Evolutionary conservation across 108 stramenopile species (phyloP), one percentile per base, ranked within the genome.

Genomic region (Phaeodactylum tricornutum): DNA sequence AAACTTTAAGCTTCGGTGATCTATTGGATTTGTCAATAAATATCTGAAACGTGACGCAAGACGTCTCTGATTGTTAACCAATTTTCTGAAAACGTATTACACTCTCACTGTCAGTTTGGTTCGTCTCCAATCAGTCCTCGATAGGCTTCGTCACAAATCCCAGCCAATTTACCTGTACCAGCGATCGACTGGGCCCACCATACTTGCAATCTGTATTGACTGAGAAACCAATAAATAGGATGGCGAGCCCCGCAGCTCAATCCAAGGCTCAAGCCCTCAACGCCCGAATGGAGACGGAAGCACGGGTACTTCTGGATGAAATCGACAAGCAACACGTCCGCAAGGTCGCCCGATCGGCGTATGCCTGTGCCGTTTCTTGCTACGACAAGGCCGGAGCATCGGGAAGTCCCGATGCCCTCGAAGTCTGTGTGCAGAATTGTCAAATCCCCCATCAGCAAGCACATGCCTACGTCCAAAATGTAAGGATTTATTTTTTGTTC

Each of bases 381-480:
- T 77, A 62, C 61, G 66, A 71, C 66, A 84, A 82, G 62, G 83
- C 83, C 15, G 87, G 87, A 1, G 67, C 74, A 16, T 64, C 51
- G 20, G 87, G 81, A 23, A 54, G 76, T 0, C 50, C 76, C 12
- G 81, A 90, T 34, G 61, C 59, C 30, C 61, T 90, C 38, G 72
- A 85, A 47, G 45, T 65, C 21, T 91, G 89, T 52, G 63, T 67
- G 17, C 70, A 73, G 21, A 69, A 71, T 31, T 91, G 89, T 43
- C 81, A 91, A 54, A 47, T 69, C 2, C 79, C 81, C 7, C 76
- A 84, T 51, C 84, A 91, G 52, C 74, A 64, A 45, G 75, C 82
- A 0, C 64, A 53, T 24, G 49, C 36, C 34, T 41, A 77, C 15
- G 50, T 80, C 11, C 88, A 90, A 76, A 72, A 74, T 38, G 76